These are phyloP conservation scores for Holtermannia corniformis DNA, from an alignment of 768 basidiomycete genomes.

Conservation along the genomic window DNA sequence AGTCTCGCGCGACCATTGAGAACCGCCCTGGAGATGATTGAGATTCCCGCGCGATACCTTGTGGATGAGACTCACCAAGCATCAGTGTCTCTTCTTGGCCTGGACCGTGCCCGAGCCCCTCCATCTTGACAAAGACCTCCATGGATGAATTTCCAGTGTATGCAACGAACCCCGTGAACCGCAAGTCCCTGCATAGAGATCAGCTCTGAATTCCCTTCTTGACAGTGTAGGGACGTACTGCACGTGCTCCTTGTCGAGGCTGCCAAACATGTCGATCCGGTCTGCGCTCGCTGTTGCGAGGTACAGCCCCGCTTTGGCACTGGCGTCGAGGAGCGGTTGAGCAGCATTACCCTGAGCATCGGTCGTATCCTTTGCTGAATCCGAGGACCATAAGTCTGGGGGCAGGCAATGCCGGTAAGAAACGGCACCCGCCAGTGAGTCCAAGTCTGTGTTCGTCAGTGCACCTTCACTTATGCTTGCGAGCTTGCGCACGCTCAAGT, in stretches of 20 bases:
- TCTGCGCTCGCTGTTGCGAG: conserved; percentile 78
- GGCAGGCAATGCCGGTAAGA: conserved; percentile 59
- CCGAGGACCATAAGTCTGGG: conserved; percentile 1
- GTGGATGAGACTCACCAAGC: conserved; percentile 47
- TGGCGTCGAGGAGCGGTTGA: conserved; percentile 49
- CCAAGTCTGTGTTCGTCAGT: conserved; percentile 58
- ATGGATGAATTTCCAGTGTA: conserved; percentile 67
- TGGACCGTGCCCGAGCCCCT: conserved; percentile 46
- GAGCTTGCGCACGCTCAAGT: conserved; percentile 31
- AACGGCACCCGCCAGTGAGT: conserved; percentile 75
- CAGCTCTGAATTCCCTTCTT: neutral
- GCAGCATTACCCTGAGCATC: neutral
- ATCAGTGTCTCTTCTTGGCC: conserved; percentile 50
- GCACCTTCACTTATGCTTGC: neutral
- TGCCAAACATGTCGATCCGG: conserved; percentile 43
- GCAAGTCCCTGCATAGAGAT: conserved; percentile 47
- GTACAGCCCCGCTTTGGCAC: conserved; percentile 59
- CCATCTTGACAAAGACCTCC: conserved; percentile 82
- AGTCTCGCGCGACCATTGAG: conserved; percentile 76
- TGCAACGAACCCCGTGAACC: conserved; percentile 70
- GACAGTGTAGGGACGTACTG: conserved; percentile 15
- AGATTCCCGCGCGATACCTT: neutral
- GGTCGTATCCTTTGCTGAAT: conserved; percentile 6
- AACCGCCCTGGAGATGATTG: conserved; percentile 60
- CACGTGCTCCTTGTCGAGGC: conserved; percentile 31